Conservation (phyloP, 164 flowering plant genomes). For the Nelumbo lutea region DNA sequence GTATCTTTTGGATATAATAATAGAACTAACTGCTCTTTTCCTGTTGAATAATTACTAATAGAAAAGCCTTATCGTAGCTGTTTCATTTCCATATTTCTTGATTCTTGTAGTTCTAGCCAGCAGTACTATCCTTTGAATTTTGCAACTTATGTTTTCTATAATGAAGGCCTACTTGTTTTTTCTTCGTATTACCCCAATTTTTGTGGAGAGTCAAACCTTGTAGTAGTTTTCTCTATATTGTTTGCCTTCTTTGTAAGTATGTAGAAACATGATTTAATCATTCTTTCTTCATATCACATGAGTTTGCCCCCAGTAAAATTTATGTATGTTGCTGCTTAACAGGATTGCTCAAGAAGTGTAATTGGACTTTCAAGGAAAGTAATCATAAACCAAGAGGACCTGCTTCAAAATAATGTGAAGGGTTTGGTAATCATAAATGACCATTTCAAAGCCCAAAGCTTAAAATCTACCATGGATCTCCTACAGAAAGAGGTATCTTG, state of each 20-base stretch:
- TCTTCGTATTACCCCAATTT: not conserved
- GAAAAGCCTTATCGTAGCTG: too few relatives aligned
- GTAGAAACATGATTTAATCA: not conserved
- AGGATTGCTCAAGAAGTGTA: slow-evolving; percentile 28
- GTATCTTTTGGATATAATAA: too few relatives aligned
- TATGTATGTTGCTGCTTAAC: slow-evolving; percentile 9
- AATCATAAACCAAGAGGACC: slow-evolving; percentile 17
- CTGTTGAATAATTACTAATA: too few relatives aligned
- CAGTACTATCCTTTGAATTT: not conserved
- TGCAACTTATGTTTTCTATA: not conserved
- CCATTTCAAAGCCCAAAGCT: slow-evolving; percentile 31
- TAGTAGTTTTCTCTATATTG: not conserved
- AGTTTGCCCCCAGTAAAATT: not conserved
- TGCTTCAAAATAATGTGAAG: slow-evolving; percentile 18
- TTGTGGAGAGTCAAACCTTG: not conserved
- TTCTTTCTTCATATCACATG: not conserved
- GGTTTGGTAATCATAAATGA: slow-evolving; percentile 33
- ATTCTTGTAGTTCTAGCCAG: too few relatives aligned
- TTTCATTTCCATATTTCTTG: too few relatives aligned
- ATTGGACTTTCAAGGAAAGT: slow-evolving; percentile 23
- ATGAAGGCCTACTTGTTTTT: not conserved
- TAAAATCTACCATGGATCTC: slow-evolving; percentile 72
- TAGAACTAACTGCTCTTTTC: too few relatives aligned
- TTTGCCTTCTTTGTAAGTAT: not conserved
- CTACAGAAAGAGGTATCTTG: slow-evolving; percentile 70